Percentiles rank a stretch among this genome's conserved stretches.
phyloP scores from a whole-genome alignment of 371 early-diverging fungal species.

The Paraphysoderma sedebokerense region DNA sequence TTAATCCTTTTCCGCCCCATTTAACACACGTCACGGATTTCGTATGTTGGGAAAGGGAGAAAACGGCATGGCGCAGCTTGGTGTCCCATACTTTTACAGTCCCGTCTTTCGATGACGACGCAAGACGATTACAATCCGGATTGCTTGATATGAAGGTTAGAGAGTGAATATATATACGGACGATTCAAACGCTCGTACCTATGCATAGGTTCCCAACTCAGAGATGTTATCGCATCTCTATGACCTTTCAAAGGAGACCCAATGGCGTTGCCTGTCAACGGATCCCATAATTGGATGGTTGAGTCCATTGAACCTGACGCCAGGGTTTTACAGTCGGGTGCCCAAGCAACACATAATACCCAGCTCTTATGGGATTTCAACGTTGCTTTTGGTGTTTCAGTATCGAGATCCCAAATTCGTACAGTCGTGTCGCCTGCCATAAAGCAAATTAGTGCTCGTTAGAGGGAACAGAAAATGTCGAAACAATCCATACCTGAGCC shows the following conservation, averaged over 20 bases:
- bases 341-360: conserved; percentile 87
- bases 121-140: conserved; percentile 57
- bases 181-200: conserved; percentile 16
- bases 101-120: conserved; percentile 84
- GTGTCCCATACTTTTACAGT: conserved; percentile 95
- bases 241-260: conserved; percentile 72
- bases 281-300: conserved; percentile 66
- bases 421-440: conserved; percentile 70
- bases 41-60: conserved; percentile 76
- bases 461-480: background rate
- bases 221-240: conserved; percentile 66
- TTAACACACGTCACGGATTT: conserved; percentile 78
- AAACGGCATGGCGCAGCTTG: conserved; percentile 43
- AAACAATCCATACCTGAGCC: conserved; percentile 43
- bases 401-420: conserved; percentile 91
- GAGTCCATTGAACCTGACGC: conserved; percentile 94
- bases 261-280: conserved; percentile 58
- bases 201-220: conserved; percentile 89
- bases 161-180: background rate
- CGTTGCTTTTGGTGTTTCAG: conserved; percentile 67
- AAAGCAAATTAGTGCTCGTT: background rate
- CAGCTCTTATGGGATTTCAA: conserved; percentile 76
- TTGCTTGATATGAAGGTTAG: conserved; percentile 16
- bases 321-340: conserved; percentile 68
- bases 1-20: conserved; percentile 88